phyloP scores from a whole-genome alignment of 2,329 filamentous ascomycete species.

The Nigrospora sphaerica region DNA sequence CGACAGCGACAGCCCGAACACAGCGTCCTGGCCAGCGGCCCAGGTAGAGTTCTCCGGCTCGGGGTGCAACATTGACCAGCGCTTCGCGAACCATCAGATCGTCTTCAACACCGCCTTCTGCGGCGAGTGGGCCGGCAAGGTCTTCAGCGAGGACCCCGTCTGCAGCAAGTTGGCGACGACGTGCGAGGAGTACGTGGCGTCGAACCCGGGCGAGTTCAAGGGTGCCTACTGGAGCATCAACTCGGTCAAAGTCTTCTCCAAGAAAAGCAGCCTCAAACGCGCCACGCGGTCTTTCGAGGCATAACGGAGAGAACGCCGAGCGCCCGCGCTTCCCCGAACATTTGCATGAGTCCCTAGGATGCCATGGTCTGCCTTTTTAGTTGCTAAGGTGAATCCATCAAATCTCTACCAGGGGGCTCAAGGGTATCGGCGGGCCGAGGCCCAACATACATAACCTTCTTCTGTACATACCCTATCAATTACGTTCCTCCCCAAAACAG shows the following conservation, averaged over 20 bases:
- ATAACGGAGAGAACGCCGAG: too few species aligned
- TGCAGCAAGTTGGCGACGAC: slow-evolving; percentile 55
- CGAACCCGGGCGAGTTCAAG: slow-evolving; percentile 62
- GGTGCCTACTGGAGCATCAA: slow-evolving; percentile 76
- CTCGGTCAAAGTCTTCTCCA: slow-evolving; percentile 55
- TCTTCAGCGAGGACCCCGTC: slow-evolving; percentile 51
- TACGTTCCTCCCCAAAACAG: too few species aligned
- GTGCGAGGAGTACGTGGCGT: slow-evolving; percentile 66
- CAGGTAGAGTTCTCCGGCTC: slow-evolving; percentile 59
- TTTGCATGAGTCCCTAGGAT: too few species aligned
- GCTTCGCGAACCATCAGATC: slow-evolving; percentile 69
- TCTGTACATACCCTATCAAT: too few species aligned
- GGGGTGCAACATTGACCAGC: slow-evolving; percentile 61
- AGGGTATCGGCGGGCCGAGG: too few species aligned
- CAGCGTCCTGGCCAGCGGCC: slow-evolving; percentile 62
- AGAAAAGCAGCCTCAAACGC: not conserved
- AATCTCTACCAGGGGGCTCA: too few species aligned
- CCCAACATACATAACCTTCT: too few species aligned
- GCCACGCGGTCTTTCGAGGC: too few species aligned
- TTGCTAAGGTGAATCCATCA: too few species aligned
- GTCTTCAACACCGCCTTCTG: slow-evolving; percentile 82
- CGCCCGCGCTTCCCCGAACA: too few species aligned
- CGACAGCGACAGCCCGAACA: slow-evolving; percentile 50
- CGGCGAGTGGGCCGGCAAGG: slow-evolving; percentile 74
- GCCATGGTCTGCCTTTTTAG: too few species aligned